Conservation (phyloP, 257 asterid species). For the Ehretia macrophylla region DNA sequence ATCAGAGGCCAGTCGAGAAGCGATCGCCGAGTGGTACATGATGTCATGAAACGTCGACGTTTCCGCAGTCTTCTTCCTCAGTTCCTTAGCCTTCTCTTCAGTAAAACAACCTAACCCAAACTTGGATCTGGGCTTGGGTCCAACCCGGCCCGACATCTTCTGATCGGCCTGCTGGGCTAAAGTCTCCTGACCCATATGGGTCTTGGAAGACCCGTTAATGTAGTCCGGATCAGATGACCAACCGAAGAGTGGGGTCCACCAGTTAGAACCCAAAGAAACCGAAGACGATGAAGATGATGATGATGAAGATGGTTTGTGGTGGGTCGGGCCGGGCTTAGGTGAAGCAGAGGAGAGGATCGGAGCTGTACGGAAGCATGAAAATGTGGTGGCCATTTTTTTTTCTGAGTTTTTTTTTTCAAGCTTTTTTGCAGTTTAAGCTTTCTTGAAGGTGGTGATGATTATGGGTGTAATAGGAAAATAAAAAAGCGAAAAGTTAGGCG, state of each 20-base stretch:
- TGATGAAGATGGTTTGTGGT: background rate
- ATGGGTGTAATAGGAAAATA: no score
- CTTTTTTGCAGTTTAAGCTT: background rate
- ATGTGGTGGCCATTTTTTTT: conserved; percentile 21
- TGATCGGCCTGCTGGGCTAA: background rate
- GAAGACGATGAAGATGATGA: conserved; percentile 13
- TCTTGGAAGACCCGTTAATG: conserved; percentile 21
- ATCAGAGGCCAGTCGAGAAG: conserved; percentile 78
- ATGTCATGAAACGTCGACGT: conserved; percentile 45
- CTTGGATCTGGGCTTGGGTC: conserved; percentile 25
- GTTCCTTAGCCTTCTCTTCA: conserved; percentile 65
- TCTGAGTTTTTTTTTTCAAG: background rate
- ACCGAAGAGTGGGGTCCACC: conserved; percentile 72
- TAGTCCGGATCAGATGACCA: conserved; percentile 62
- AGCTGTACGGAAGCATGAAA: conserved; percentile 16
- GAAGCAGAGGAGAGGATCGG: conserved; percentile 19
- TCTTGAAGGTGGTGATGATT: background rate
- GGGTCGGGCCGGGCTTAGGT: conserved; percentile 5
- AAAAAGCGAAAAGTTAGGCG: background rate
- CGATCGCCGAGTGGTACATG: conserved; percentile 77
- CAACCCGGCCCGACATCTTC: background rate
- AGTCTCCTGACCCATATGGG: background rate
- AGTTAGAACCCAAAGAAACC: conserved; percentile 25
- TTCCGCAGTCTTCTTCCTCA: conserved; percentile 48
- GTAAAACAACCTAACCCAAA: conserved; percentile 46